Percentiles rank a stretch among this genome's conserved stretches.
phyloP scores from a whole-genome alignment of 192 early-diverging fungal species.

The Martensiomyces pterosporus region DNA sequence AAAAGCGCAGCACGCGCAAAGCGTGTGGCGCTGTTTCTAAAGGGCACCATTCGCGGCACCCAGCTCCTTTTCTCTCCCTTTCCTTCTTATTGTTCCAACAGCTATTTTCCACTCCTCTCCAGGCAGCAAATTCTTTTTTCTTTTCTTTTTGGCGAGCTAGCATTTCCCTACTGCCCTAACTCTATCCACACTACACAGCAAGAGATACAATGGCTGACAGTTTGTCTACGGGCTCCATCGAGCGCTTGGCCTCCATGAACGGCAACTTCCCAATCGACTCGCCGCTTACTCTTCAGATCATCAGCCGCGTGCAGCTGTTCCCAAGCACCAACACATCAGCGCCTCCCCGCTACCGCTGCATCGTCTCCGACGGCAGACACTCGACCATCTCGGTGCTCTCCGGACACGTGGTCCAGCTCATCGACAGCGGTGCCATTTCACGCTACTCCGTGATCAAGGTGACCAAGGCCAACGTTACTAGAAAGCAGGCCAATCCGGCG shows the following conservation, averaged over 20 bases:
- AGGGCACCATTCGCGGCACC: no score
- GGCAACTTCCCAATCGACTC: slow-evolving; percentile 13
- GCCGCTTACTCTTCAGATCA: slow-evolving; percentile 24
- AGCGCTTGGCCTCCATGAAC: slow-evolving; percentile 18
- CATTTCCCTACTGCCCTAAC: no score
- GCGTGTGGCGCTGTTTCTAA: no score
- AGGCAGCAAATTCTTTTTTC: no score
- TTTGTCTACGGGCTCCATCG: slow-evolving; percentile 35
- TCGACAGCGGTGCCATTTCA: slow-evolving; percentile 25
- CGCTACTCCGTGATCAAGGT: slow-evolving; percentile 34
- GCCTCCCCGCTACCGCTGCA: slow-evolving; percentile 33
- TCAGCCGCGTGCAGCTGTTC: slow-evolving; percentile 37
- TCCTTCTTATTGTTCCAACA: no score
- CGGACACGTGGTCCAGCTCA: slow-evolving; percentile 22
- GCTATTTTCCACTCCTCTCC: no score
- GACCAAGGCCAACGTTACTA: slow-evolving; percentile 25
- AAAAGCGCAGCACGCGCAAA: no score
- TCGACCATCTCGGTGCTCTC: slow-evolving; percentile 37
- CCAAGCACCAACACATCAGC: slow-evolving; percentile 12
- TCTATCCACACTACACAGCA: no score
- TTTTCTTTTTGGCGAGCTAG: no score
- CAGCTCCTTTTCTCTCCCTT: no score
- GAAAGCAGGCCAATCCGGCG: slow-evolving; percentile 15
- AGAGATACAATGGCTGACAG: no score
- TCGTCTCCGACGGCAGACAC: slow-evolving; percentile 43